A percentile compares a stretch with the other conserved stretches of the same genome.
phyloP scores from a whole-genome alignment of 176 grass and related monocot species.

The Neostapfia colusana region DNA sequence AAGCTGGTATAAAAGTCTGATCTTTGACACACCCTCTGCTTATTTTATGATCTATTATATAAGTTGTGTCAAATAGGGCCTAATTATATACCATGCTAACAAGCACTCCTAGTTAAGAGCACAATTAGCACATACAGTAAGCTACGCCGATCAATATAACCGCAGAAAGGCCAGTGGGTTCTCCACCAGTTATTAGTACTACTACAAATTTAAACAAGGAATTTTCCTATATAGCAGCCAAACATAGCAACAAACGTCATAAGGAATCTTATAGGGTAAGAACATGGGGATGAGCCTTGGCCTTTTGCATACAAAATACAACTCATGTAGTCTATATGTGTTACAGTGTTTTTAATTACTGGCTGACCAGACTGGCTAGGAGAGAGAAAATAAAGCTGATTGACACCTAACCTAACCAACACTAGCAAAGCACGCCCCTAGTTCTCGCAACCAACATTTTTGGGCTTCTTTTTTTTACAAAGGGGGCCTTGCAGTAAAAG shows the following conservation, averaged over 20 bases:
- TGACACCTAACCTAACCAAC: constrained; percentile 26
- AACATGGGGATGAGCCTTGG: neutral
- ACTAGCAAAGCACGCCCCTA: neutral
- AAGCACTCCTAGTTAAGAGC: constrained; percentile 27
- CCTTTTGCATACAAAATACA: neutral
- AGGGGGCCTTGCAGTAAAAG: constrained; percentile 28
- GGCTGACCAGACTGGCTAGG: neutral
- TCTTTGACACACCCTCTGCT: too few relatives aligned
- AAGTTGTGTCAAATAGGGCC: too few relatives aligned
- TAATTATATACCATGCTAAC: neutral
- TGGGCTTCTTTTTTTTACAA: neutral
- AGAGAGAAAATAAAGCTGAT: neutral
- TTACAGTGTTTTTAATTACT: neutral
- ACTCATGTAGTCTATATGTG: neutral
- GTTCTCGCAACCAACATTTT: constrained; percentile 29
- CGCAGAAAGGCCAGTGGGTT: constrained; percentile 34
- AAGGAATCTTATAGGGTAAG: constrained; percentile 9
- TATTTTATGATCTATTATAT: too few relatives aligned
- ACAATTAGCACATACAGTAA: constrained; percentile 22
- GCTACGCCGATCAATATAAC: neutral
- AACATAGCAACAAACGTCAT: constrained; percentile 21
- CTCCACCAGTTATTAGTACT: constrained; percentile 37
- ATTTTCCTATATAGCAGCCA: constrained; percentile 20
- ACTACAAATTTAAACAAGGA: neutral
- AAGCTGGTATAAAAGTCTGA: too few relatives aligned